These are phyloP conservation scores for Phytophthora nicotianae DNA, from an alignment of 352 stramenopile genomes.

Conservation along the genomic window DNA sequence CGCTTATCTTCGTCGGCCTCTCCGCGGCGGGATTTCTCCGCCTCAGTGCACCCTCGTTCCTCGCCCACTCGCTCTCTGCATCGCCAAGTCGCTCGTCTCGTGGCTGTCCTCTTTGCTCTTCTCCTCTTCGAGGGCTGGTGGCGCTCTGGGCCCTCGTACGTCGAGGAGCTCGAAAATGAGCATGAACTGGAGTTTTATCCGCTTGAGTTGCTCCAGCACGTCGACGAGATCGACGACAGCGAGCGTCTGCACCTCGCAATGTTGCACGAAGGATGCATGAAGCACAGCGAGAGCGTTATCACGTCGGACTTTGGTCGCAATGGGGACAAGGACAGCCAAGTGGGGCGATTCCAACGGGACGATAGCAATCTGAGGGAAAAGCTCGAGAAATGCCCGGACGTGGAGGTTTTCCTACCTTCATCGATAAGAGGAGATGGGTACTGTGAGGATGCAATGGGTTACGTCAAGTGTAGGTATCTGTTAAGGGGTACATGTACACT, in stretches of 20 bases:
- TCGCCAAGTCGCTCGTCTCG: constrained; percentile 1
- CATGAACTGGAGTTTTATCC: constrained; percentile 37
- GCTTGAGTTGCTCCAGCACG: constrained; percentile 20
- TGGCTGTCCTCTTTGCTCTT: constrained; percentile 3
- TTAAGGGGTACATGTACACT: background rate
- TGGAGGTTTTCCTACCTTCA: constrained; percentile 65
- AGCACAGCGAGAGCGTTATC: constrained; percentile 45
- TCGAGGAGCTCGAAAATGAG: constrained; percentile 32
- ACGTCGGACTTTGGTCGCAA: constrained; percentile 39
- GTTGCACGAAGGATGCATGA: constrained; percentile 55
- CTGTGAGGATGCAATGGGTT: constrained; percentile 76
- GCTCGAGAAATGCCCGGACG: constrained; percentile 54
- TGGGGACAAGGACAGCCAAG: constrained; percentile 14
- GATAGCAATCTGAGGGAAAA: constrained; percentile 47
- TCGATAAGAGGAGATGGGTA: constrained; percentile 61
- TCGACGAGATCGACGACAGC: constrained; percentile 25
- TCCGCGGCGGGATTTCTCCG: background rate
- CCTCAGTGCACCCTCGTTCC: constrained; percentile 6
- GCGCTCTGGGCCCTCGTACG: constrained; percentile 15
- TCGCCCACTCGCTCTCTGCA: constrained; percentile 8
- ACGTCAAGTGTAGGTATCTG: constrained; percentile 56
- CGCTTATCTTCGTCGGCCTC: constrained; percentile 1
- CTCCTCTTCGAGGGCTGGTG: constrained; percentile 29
- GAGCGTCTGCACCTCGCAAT: constrained; percentile 54
- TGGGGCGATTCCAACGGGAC: constrained; percentile 34